Evolutionary conservation across 495 filamentous ascomycete species (phyloP).

Genomic region (Talaromyces trachyspermus): DNA sequence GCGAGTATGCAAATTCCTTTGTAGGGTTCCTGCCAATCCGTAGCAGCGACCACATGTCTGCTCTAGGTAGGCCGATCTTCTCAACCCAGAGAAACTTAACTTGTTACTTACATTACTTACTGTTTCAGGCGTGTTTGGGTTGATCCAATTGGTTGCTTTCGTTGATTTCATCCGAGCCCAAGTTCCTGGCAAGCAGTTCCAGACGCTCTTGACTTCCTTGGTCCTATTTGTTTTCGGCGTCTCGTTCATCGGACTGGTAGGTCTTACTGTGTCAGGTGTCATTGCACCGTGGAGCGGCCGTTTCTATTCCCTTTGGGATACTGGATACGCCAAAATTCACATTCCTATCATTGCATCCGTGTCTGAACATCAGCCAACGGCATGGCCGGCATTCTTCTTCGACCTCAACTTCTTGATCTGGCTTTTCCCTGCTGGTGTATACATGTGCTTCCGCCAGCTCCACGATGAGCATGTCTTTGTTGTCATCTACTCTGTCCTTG

Average conservation of each 20-base stretch:
- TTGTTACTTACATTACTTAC: slow-evolving; percentile 8
- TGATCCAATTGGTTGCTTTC: slow-evolving; percentile 89
- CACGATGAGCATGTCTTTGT: slow-evolving; percentile 98
- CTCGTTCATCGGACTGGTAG: slow-evolving; percentile 64
- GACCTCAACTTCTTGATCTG: slow-evolving; percentile 97
- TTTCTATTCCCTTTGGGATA: slow-evolving; percentile 99
- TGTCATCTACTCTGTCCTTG: slow-evolving; percentile 89
- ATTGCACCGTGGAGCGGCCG: slow-evolving; percentile 98
- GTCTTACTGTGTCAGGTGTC: slow-evolving; percentile 77
- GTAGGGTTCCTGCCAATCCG: slow-evolving; percentile 95
- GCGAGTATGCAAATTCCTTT: slow-evolving; percentile 99
- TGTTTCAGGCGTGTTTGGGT: slow-evolving; percentile 77
- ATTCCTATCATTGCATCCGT: slow-evolving; percentile 99
- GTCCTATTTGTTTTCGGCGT: slow-evolving; percentile 71
- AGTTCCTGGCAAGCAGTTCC: slow-evolving; percentile 89
- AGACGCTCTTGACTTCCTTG: slow-evolving; percentile 70
- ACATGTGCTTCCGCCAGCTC: slow-evolving; percentile 91
- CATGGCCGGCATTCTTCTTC: slow-evolving; percentile 99
- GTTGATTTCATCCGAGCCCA: slow-evolving; percentile 83
- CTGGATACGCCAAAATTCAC: slow-evolving; percentile 97
- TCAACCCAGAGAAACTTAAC: too few relatives aligned
- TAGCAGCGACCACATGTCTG: slow-evolving; percentile 98
- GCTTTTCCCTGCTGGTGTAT: slow-evolving; percentile 98
- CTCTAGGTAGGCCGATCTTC: slow-evolving; percentile 69
- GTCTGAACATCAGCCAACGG: slow-evolving; percentile 98